Percentiles rank a stretch among this genome's conserved stretches.
These are phyloP conservation scores for Fraxinus excelsior DNA, from an alignment of 257 asterid genomes.

Conservation along the genomic window DNA sequence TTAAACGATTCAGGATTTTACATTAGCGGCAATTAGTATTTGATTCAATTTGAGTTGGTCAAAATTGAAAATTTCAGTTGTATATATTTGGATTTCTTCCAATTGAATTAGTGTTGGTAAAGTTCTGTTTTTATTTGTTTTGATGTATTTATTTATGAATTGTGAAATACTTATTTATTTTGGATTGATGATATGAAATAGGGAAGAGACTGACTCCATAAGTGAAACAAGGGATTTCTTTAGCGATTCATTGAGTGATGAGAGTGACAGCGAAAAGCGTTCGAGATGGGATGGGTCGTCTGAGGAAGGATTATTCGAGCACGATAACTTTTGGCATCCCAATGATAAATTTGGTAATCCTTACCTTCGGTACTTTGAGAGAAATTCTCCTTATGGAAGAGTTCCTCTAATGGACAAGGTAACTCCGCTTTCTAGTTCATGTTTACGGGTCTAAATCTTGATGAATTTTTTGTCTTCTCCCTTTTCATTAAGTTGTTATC, in stretches of 20 bases:
- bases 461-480: background rate
- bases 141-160: background rate
- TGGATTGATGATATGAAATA: conserved; percentile 7
- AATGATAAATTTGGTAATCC: conserved; percentile 62
- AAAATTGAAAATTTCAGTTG: too few species aligned
- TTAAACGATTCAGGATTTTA: too few species aligned
- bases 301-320: conserved; percentile 56
- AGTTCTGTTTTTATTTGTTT: background rate
- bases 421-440: background rate
- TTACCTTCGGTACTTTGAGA: conserved; percentile 67
- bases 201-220: conserved; percentile 59
- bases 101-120: background rate
- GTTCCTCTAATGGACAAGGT: conserved; percentile 78
- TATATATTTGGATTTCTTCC: too few species aligned
- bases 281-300: conserved; percentile 75
- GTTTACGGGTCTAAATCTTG: background rate
- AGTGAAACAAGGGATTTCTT: conserved; percentile 67
- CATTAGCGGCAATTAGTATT: too few species aligned
- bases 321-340: conserved; percentile 43
- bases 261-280: conserved; percentile 68
- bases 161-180: background rate
- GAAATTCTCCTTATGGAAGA: conserved; percentile 67
- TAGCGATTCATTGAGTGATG: conserved; percentile 71
- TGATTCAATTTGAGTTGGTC: background rate
- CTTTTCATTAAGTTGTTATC: background rate